These are phyloP conservation scores for Wallacemonas sp. DNA, from an alignment of 208 protist genomes.

Conservation along the genomic window DNA sequence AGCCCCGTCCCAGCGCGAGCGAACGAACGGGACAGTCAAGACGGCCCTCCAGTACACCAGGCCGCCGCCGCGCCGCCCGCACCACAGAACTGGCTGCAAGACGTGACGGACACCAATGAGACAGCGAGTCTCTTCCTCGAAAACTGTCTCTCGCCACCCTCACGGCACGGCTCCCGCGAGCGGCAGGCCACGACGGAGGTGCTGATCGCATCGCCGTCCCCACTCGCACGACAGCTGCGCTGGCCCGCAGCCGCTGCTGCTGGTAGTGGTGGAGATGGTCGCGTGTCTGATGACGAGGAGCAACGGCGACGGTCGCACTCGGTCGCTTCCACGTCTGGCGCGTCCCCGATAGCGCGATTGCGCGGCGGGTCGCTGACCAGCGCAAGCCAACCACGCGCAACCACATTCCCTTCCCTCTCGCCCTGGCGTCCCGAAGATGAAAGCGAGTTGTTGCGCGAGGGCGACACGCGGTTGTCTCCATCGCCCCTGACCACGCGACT, in stretches of 20 bases:
- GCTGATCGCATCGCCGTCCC: slow-evolving; percentile 1
- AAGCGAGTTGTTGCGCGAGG: neutral
- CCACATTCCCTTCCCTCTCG: slow-evolving; percentile 4
- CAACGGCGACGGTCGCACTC: neutral
- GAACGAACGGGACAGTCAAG: too few relatives aligned
- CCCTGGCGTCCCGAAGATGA: slow-evolving; percentile 9
- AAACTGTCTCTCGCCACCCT: neutral
- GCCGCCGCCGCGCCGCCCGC: too few relatives aligned
- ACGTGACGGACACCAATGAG: slow-evolving; percentile 2
- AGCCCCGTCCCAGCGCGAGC: neutral
- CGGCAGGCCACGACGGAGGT: neutral
- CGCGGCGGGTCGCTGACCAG: too few relatives aligned
- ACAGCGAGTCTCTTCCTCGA: neutral
- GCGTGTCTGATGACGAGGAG: neutral
- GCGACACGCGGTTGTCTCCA: neutral
- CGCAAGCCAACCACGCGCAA: too few relatives aligned
- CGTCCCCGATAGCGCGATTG: too few relatives aligned
- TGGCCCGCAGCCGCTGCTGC: neutral
- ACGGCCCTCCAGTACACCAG: too few relatives aligned
- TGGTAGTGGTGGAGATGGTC: too few relatives aligned
- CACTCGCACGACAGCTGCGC: neutral
- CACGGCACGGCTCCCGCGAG: neutral
- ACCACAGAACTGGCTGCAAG: neutral
- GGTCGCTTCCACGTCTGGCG: neutral
- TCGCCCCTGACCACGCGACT: too few relatives aligned